Evolutionary conservation across 768 basidiomycete genomes (phyloP).

Genomic region (Mycena crocata): DNA sequence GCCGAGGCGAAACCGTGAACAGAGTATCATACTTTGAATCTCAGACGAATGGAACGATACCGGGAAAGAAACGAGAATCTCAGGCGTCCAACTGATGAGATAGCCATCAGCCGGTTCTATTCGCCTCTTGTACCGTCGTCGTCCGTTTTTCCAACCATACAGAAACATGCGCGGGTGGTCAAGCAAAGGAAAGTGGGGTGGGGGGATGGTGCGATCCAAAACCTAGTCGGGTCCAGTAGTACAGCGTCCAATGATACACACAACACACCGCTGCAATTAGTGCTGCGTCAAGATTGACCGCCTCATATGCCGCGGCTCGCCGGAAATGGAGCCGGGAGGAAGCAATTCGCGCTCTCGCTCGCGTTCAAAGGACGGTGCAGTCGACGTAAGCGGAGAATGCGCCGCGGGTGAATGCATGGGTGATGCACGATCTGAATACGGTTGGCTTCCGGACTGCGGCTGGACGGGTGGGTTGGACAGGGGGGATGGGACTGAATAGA

Average conservation of each 20-base stretch:
- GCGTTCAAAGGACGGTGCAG: slow-evolving; percentile 65
- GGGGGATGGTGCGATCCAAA: slow-evolving; percentile 22
- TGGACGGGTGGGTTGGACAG: slow-evolving; percentile 56
- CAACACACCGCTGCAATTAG: slow-evolving; percentile 27
- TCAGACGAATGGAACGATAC: slow-evolving; percentile 26
- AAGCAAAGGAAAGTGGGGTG: slow-evolving; percentile 11
- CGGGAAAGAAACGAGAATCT: slow-evolving; percentile 4
- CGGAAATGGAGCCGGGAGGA: slow-evolving; percentile 58
- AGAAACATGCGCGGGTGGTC: slow-evolving; percentile 17
- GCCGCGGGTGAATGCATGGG: slow-evolving; percentile 54
- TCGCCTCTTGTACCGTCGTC: slow-evolving; percentile 9
- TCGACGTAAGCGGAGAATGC: slow-evolving; percentile 52
- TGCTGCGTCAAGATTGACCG: slow-evolving; percentile 54
- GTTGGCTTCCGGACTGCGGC: slow-evolving; percentile 38
- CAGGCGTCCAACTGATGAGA: too few species aligned
- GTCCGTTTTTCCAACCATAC: slow-evolving; percentile 21
- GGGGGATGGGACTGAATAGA: slow-evolving; percentile 66
- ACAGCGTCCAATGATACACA: background rate
- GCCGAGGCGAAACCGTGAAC: slow-evolving; percentile 30
- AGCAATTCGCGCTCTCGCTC: slow-evolving; percentile 65
- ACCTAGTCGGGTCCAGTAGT: background rate
- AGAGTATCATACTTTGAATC: slow-evolving; percentile 34
- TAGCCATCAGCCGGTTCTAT: slow-evolving; percentile 10
- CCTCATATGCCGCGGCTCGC: slow-evolving; percentile 50
- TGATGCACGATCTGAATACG: slow-evolving; percentile 51